Conservation (phyloP, 768 basidiomycete species). For the Lactarius trivialis region DNA sequence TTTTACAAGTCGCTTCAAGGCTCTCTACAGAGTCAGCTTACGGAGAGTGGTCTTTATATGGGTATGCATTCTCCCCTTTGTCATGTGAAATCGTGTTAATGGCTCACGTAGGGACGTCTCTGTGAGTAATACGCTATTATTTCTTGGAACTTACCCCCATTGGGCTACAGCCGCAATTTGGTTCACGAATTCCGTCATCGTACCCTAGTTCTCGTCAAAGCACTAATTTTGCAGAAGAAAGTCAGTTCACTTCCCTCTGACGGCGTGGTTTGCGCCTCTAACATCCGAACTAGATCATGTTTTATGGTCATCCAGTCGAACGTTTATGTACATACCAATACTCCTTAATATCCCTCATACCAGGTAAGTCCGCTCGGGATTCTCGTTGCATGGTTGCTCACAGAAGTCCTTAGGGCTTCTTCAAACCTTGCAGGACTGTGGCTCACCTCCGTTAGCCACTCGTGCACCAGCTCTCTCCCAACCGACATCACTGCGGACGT, state of each 20-base stretch:
- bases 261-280: background rate
- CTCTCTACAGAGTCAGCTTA: conserved; percentile 73
- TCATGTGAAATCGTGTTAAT: conserved; percentile 1
- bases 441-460: conserved; percentile 69
- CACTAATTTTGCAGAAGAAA: conserved; percentile 88
- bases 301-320: conserved; percentile 95
- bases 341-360: conserved; percentile 88
- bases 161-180: conserved; percentile 67
- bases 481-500: conserved; percentile 78
- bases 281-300: conserved; percentile 66
- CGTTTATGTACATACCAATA: conserved; percentile 96
- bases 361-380: conserved; percentile 45
- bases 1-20: conserved; percentile 73
- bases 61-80: conserved; percentile 42
- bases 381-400: background rate
- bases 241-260: conserved; percentile 36
- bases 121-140: conserved; percentile 37
- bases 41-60: conserved; percentile 92
- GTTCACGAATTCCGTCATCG: conserved; percentile 91
- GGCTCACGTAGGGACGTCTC: conserved; percentile 50
- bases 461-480: conserved; percentile 57
- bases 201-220: conserved; percentile 89
- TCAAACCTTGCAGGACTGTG: conserved; percentile 85
- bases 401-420: conserved; percentile 55
- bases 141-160: background rate